phyloP scores from a whole-genome alignment of 495 filamentous ascomycete species.

The Neurospora sp. region DNA sequence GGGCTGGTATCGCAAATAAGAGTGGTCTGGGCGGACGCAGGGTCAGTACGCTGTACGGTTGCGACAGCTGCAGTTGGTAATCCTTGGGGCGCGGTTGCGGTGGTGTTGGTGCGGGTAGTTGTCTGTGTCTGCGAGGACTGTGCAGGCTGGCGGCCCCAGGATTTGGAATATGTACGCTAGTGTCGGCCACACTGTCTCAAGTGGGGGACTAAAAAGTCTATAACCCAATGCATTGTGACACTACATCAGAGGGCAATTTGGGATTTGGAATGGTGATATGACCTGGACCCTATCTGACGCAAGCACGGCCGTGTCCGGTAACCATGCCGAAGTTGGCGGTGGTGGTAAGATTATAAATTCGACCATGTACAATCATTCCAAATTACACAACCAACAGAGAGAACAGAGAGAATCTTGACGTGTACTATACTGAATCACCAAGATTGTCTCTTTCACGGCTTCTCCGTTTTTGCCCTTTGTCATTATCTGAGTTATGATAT shows the following conservation, averaged over 20 bases:
- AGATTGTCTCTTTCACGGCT: not conserved
- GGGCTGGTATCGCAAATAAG: not conserved
- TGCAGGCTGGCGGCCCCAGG: not conserved
- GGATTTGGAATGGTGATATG: not conserved
- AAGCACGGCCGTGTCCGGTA: not conserved
- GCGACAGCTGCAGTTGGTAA: not conserved
- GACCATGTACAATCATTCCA: not conserved
- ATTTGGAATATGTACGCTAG: not conserved
- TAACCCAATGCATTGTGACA: not conserved
- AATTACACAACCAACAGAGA: not conserved
- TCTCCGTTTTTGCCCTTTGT: not conserved
- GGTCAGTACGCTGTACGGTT: not conserved
- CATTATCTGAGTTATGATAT: not conserved
- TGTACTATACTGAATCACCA: no score
- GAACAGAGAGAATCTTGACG: not conserved
- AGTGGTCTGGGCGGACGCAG: conserved; percentile 1
- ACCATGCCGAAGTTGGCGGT: not conserved
- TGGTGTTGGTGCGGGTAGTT: conserved; percentile 12
- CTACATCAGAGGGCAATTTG: not conserved
- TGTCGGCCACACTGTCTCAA: not conserved
- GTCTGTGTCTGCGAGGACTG: not conserved
- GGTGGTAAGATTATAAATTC: not conserved
- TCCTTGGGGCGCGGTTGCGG: not conserved
- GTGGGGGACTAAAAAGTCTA: not conserved
- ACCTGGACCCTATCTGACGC: not conserved